Base-by-base conservation (phyloP, 768 basidiomycete genomes). In the Tricholoma sp. region DNA sequence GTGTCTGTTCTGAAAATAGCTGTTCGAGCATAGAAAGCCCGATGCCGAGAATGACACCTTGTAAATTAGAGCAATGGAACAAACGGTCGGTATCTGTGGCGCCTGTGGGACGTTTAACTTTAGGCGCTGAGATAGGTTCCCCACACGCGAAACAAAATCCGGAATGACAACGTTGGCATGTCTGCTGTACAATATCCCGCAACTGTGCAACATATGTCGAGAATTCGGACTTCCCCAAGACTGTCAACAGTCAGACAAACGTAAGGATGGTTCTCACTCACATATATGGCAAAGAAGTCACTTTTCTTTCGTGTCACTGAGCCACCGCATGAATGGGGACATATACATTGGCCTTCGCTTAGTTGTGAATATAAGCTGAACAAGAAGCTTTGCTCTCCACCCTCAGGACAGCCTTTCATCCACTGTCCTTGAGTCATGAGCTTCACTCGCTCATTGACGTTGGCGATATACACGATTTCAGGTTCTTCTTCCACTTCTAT, bases 371-470 rank as follows among this genome's bases (percentile, higher is more conserved):
- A 95, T 29, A 94, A 80, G 61, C 85, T 81, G 72, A 97, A 97
- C 52, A 97, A 76, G 72, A 89, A 89, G 57, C 83, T 84, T 67
- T 97, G 94, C 69, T 97, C 94, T 65, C 87, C 85, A 52, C 90
- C 91, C 69, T 96, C 94, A 0, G 94, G 94, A 71, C 94, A 97
- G 18, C 94, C 94, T 68, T 90, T 91, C 94, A 97, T 97, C 93
- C 93, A 97, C 67, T 94, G 86, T 24, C 91, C 91, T 70, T 91
- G 89, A 19, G 86, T 86, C 82, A 96, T 84, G 39, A 94, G 73
- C 61, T 82, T 82, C 31, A 84, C 77, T 16, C 71, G 71, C 56
- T 83, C 80, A 39, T 70, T 71, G 7, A 67, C 61, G 56, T 69
- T 75, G 16, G 75, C 69, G 31, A 89, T 67, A 39, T 68, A 59